phyloP scores from a whole-genome alignment of 495 filamentous ascomycete species.

The Haplographium delicatum region DNA sequence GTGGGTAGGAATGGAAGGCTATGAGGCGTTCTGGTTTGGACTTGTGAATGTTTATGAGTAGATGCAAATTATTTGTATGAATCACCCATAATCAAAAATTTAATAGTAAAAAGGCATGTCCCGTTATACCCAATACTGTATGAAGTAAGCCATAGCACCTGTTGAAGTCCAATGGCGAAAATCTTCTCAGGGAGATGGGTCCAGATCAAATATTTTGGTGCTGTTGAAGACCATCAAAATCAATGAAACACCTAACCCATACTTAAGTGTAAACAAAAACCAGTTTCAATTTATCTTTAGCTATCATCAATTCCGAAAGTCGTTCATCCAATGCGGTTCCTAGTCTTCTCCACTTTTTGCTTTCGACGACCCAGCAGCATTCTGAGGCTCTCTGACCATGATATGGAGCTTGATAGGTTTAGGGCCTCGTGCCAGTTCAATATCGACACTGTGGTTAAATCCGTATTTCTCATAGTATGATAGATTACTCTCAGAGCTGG shows the following conservation, averaged over 20 bases:
- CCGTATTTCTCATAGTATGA: slow-evolving; percentile 65
- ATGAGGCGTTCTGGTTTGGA: not conserved
- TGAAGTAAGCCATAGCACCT: too few species aligned
- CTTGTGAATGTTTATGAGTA: not conserved
- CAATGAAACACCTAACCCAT: too few species aligned
- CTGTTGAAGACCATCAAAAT: too few species aligned
- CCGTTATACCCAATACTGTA: too few species aligned
- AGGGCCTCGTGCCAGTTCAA: slow-evolving; percentile 53
- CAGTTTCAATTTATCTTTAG: too few species aligned
- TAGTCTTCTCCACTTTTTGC: slow-evolving; percentile 7
- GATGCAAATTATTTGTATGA: slow-evolving; percentile 1
- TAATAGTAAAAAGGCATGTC: too few species aligned
- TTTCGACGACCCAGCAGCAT: slow-evolving; percentile 8
- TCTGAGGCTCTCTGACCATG: slow-evolving; percentile 65
- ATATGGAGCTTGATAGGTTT: slow-evolving; percentile 63
- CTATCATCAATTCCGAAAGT: too few species aligned
- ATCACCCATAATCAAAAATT: slow-evolving; percentile 1
- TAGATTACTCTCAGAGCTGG: slow-evolving; percentile 60
- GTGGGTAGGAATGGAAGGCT: slow-evolving; percentile 9
- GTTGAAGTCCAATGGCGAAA: too few species aligned
- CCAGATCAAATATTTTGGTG: too few species aligned
- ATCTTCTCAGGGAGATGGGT: too few species aligned
- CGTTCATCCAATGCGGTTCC: too few species aligned
- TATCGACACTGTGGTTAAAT: slow-evolving; percentile 53
- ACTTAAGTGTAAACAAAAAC: too few species aligned